phyloP scores from a whole-genome alignment of 208 protist genomes.

The Leishmania guyanensis region DNA sequence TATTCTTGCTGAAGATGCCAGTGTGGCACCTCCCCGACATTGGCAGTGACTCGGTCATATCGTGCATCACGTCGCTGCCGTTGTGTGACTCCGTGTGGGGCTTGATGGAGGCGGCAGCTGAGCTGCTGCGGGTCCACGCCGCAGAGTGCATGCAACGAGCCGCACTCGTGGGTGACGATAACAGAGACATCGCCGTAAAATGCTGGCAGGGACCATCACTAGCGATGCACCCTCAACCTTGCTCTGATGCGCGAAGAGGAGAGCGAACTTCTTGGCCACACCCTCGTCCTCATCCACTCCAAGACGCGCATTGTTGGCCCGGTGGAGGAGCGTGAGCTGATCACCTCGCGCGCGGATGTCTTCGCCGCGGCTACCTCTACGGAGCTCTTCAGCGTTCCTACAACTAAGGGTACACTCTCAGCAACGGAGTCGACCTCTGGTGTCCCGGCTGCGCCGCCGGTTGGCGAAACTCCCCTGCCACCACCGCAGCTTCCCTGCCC shows the following conservation, averaged over 20 bases:
- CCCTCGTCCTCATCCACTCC: slow-evolving; percentile 45
- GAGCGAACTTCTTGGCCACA: slow-evolving; percentile 40
- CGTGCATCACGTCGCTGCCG: slow-evolving; percentile 29
- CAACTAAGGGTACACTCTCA: too few species aligned
- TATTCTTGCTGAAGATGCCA: slow-evolving; percentile 44
- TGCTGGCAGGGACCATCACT: too few species aligned
- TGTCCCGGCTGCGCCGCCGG: too few species aligned
- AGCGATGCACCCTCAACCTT: too few species aligned
- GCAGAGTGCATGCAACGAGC: neutral
- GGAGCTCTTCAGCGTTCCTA: slow-evolving; percentile 7
- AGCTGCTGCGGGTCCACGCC: slow-evolving; percentile 24
- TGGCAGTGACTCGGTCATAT: slow-evolving; percentile 31
- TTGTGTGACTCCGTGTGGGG: slow-evolving; percentile 30
- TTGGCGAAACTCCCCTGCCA: too few species aligned
- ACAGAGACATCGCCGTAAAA: too few species aligned
- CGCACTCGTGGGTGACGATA: too few species aligned
- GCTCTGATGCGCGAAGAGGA: slow-evolving; percentile 1
- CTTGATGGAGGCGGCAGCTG: slow-evolving; percentile 30
- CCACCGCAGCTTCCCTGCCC: too few species aligned
- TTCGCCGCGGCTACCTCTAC: neutral
- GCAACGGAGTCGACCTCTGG: too few species aligned
- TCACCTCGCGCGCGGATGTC: slow-evolving; percentile 31
- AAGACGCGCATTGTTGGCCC: slow-evolving; percentile 41
- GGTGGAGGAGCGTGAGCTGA: slow-evolving; percentile 48
- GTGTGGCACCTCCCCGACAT: slow-evolving; percentile 43